Evolutionary conservation across 768 basidiomycete species (phyloP).

Genomic region (Bullera alba): DNA sequence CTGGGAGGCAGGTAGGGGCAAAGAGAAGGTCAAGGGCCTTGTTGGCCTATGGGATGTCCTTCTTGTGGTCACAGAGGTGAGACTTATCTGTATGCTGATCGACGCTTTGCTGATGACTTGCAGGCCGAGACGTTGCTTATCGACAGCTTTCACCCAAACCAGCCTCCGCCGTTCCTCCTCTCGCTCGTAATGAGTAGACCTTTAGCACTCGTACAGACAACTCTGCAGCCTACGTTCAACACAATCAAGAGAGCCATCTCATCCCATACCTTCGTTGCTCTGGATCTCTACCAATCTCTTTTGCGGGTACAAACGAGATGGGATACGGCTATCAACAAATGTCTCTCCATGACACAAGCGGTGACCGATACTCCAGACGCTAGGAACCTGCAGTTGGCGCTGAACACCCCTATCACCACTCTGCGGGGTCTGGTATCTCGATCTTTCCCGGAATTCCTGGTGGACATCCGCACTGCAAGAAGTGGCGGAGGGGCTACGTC

Average conservation of each 20-base stretch:
- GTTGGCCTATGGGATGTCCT: constrained; percentile 29
- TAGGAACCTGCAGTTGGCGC: constrained; percentile 8
- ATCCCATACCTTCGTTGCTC: constrained; percentile 34
- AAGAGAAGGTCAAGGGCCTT: constrained; percentile 28
- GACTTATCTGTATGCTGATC: too few species aligned
- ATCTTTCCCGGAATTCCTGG: constrained; percentile 42
- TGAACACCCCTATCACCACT: constrained; percentile 12
- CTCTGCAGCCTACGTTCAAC: constrained; percentile 22
- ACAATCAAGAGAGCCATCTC: constrained; percentile 36
- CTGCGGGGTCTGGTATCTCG: constrained; percentile 22
- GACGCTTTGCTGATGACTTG: neutral
- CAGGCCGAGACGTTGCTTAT: constrained; percentile 41
- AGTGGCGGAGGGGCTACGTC: constrained; percentile 10
- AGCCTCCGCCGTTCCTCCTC: constrained; percentile 17
- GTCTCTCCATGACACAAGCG: constrained; percentile 20
- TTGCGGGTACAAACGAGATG: constrained; percentile 13
- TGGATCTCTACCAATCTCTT: constrained; percentile 38
- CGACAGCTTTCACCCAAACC: constrained; percentile 31
- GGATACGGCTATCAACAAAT: constrained; percentile 27
- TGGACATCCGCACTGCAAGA: constrained; percentile 31
- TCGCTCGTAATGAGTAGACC: constrained; percentile 15
- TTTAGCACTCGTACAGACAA: constrained; percentile 6
- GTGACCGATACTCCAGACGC: constrained; percentile 3
- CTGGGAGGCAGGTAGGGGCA: constrained; percentile 26
- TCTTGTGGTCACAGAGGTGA: constrained; percentile 35